Evolutionary conservation across 2,329 filamentous ascomycete genomes (phyloP).

Genomic region (Madurella fahalii): DNA sequence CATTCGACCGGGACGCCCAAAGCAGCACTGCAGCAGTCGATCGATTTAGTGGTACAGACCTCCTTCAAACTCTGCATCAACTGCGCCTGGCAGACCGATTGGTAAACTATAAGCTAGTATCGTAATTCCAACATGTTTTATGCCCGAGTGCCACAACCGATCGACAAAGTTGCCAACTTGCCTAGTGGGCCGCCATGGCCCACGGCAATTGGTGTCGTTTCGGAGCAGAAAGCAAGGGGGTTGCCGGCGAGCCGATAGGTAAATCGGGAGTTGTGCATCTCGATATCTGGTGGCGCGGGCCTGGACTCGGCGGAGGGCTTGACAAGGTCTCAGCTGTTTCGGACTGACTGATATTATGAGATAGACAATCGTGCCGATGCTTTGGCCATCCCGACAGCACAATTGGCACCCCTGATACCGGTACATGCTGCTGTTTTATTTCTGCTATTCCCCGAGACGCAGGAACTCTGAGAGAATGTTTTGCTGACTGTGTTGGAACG

Average conservation of each 20-base stretch:
- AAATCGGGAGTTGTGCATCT: slow-evolving; percentile 16
- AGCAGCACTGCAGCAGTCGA: no score
- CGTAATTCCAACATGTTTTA: no score
- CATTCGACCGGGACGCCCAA: no score
- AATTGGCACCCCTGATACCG: no score
- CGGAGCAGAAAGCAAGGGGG: not conserved
- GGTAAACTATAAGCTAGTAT: no score
- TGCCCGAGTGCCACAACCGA: no score
- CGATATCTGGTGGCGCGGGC: slow-evolving; percentile 5
- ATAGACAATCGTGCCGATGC: not conserved
- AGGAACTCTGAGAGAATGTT: not conserved
- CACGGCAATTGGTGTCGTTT: slow-evolving; percentile 25
- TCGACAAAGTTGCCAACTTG: not conserved
- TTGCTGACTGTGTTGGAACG: not conserved
- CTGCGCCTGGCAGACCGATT: no score
- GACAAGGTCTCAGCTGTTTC: slow-evolving; percentile 6
- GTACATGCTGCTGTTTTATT: not conserved
- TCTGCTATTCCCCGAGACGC: not conserved
- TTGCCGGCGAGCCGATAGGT: slow-evolving; percentile 19
- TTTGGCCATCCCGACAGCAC: not conserved
- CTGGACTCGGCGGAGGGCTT: not conserved
- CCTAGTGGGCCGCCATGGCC: slow-evolving; percentile 2
- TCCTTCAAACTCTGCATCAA: no score
- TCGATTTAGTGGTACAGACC: no score
- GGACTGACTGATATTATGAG: slow-evolving; percentile 4